A percentile compares a stretch with the other conserved stretches of the same genome.
Evolutionary conservation across 2,329 filamentous ascomycete species (phyloP).

Genomic region (Trichoderma atrobrunneum): DNA sequence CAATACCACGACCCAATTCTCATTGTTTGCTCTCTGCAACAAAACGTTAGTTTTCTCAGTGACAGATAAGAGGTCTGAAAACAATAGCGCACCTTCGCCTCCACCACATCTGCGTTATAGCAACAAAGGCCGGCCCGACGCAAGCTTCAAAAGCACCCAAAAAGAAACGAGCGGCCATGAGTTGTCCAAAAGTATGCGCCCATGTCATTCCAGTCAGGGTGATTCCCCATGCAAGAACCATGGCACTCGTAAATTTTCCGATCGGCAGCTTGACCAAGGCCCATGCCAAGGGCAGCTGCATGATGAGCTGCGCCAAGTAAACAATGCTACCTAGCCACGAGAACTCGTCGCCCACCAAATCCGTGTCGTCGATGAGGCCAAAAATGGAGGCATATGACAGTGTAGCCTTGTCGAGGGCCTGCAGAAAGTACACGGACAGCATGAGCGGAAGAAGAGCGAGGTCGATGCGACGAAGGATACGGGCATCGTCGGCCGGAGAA

Average conservation of each 20-base stretch:
- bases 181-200: slow-evolving; percentile 45
- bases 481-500: slow-evolving; percentile 34
- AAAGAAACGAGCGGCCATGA: slow-evolving; percentile 54
- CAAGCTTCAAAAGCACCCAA: slow-evolving; percentile 55
- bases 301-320: slow-evolving; percentile 57
- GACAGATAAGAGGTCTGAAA: too few relatives aligned
- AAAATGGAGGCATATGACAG: slow-evolving; percentile 62
- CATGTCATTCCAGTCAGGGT: slow-evolving; percentile 52
- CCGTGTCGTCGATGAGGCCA: slow-evolving; percentile 57
- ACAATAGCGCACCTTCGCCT: slow-evolving; percentile 40
- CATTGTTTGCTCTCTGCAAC: slow-evolving; percentile 51
- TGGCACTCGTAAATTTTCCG: slow-evolving; percentile 58
- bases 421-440: slow-evolving; percentile 60
- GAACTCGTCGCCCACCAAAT: slow-evolving; percentile 54
- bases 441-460: slow-evolving; percentile 44
- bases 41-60: background rate
- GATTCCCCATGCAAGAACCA: slow-evolving; percentile 55
- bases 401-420: slow-evolving; percentile 61
- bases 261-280: slow-evolving; percentile 59
- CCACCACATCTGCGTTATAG: slow-evolving; percentile 62
- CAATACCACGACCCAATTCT: slow-evolving; percentile 58
- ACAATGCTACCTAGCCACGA: slow-evolving; percentile 62
- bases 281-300: slow-evolving; percentile 55
- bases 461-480: slow-evolving; percentile 41
- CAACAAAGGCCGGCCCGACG: slow-evolving; percentile 50